A percentile compares a stretch with the other conserved stretches of the same genome.
Conservation (phyloP, 192 early-diverging fungal genomes). For the Linnemannia schmuckeri region DNA sequence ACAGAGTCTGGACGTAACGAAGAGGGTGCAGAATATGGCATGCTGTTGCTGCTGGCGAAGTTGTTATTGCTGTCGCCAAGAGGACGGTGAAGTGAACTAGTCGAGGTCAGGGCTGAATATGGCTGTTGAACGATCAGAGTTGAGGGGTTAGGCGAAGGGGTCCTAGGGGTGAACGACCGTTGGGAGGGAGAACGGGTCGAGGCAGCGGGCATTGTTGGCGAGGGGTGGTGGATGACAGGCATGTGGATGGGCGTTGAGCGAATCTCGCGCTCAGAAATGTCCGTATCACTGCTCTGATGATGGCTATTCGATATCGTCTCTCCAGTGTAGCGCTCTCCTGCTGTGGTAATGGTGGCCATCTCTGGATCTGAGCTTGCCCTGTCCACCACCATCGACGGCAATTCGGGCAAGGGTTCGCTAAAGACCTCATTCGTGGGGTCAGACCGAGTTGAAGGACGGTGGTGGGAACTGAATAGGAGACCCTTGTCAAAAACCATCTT, state of each 20-base stretch:
- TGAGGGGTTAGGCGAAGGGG: conserved; percentile 24
- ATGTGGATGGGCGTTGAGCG: conserved; percentile 25
- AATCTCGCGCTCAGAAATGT: conserved; percentile 5
- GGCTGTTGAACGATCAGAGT: neutral
- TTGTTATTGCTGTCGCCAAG: neutral
- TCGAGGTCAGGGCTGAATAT: neutral
- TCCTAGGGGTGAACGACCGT: neutral
- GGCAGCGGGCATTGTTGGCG: neutral
- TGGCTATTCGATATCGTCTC: neutral
- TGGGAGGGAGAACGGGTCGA: neutral
- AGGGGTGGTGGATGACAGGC: conserved; percentile 23
- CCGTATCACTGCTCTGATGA: neutral
- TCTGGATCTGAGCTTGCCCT: conserved; percentile 7
- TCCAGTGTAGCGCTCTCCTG: neutral
- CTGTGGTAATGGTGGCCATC: neutral
- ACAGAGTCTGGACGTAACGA: conserved; percentile 33
- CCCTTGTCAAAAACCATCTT: conserved; percentile 32
- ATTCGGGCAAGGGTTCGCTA: conserved; percentile 14
- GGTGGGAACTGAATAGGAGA: conserved; percentile 16
- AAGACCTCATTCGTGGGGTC: neutral
- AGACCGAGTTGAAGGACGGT: conserved; percentile 6
- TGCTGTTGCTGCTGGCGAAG: neutral
- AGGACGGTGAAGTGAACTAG: neutral
- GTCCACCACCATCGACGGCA: neutral
- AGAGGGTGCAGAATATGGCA: conserved; percentile 1